A percentile compares a stretch with the other conserved stretches of the same genome.
These are phyloP conservation scores for Exophiala dermatitidis DNA, from an alignment of 2,329 filamentous ascomycete genomes.

Conservation along the genomic window DNA sequence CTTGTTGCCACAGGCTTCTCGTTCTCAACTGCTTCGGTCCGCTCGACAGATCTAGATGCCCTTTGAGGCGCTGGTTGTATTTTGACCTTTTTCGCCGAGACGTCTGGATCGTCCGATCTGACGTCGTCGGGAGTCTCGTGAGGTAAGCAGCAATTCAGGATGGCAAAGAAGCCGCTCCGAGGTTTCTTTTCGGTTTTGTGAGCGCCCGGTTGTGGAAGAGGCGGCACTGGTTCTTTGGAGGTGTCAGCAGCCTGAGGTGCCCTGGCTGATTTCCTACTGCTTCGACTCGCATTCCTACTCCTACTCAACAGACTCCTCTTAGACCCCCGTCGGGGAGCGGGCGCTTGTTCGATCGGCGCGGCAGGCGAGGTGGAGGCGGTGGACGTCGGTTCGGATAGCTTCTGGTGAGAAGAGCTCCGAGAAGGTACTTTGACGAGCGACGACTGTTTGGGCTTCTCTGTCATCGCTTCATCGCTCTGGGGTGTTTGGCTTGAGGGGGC, in stretches of 20 bases:
- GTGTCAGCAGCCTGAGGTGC: conserved; percentile 18
- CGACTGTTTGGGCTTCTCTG: conserved; percentile 18
- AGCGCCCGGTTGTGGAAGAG: conserved; percentile 16
- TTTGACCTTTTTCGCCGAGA: conserved; percentile 26
- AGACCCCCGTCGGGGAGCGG: conserved; percentile 24
- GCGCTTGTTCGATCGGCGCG: conserved; percentile 14
- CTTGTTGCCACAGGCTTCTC: conserved; percentile 17
- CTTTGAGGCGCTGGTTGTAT: conserved; percentile 23
- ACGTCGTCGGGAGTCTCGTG: conserved; percentile 14
- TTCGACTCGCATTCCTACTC: conserved; percentile 26
- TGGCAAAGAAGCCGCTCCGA: conserved; percentile 22
- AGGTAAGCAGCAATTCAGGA: conserved; percentile 26
- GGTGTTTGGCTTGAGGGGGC: conserved; percentile 6
- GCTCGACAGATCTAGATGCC: conserved; percentile 20
- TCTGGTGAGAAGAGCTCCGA: conserved; percentile 24
- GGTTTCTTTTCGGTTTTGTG: conserved; percentile 21
- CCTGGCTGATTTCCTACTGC: conserved; percentile 24
- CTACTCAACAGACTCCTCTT: conserved; percentile 27
- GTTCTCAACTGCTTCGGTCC: conserved; percentile 16
- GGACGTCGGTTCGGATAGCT: conserved; percentile 8
- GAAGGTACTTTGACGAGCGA: conserved; percentile 24
- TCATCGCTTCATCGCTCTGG: conserved; percentile 18
- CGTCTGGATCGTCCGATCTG: conserved; percentile 24
- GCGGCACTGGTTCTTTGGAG: conserved; percentile 18
- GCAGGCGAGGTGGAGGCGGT: conserved; percentile 9